Evolutionary conservation across 1,284 basidiomycete species (phyloP), one percentile per base, ranked within the genome.

Genomic region (Ganoderma leucocontextum): DNA sequence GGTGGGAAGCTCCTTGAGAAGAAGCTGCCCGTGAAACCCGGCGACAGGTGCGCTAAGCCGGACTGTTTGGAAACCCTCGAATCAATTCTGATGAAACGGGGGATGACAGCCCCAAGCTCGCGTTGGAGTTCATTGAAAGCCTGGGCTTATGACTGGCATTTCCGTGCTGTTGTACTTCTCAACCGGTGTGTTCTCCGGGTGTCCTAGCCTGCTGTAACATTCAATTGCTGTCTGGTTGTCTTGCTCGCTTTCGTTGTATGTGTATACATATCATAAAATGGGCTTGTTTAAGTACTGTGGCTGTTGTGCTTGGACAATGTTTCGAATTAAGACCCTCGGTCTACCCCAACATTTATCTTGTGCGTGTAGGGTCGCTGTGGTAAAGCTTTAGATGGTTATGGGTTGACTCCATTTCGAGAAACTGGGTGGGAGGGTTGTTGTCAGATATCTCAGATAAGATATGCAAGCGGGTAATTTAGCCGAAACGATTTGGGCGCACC

Each of bases 1-100:
- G 94, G 93, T 10, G 96, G 95, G 1, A 94, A 94, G 78, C 84
- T 97, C 49, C 80, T 96, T 17, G 91, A 96, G 39, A 93, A 90
- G 81, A 90, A 89, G 75, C 83, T 94, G 8, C 93, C 94, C 1
- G 95, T 97, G 64, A 94, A 95, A 76, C 92, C 95, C 1, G 89
- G 78, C 0, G 93, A 96, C 62, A 94, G 93, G 93, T 91, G 61
- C 63, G 85, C 69, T 10, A 22, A 12, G n/a, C n/a, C n/a, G n/a
- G 9, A 25, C 22, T 22, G 10, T 12, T 49, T 22, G 4, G 22
- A 47, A 49, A 13, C 22, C 22, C 47, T 12, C 4, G 47, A 25
- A 49, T 10, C 22, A 15, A n/a, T 25, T 3, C 58, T 60, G 35
- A 58, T 22, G 6, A n/a, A 58, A 4, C 13, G 33, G 15, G 15